Base-by-base conservation (phyloP, 1,284 basidiomycete genomes). In the Papiliotrema nemorosa region DNA sequence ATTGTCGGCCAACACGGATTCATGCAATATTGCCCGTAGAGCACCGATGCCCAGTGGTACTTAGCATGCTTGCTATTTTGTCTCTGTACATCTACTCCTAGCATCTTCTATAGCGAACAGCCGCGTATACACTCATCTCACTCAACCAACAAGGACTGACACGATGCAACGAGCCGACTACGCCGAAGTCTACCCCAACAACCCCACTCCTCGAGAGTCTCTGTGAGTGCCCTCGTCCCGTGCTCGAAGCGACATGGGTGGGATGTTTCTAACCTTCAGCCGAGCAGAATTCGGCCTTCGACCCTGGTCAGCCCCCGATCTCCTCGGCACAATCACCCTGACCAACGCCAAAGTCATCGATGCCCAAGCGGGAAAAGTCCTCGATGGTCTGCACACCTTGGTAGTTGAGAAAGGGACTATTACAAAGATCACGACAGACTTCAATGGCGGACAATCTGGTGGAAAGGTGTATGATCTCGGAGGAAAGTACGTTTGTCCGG, bases 401-500 rank as follows among this genome's bases (percentile, higher is more conserved):
- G 45, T 57, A 27, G 55, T 75, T 12, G 49, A 65, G 29, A 55
- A 70, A 3, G 75, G 76, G 1, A 36, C 59, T 20, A 57, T 77
- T 27, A 45, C 49, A 3, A 62, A 62, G 34, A 50, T 77, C 13
- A 13, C 44, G 44, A 24, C 55, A 46, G 37, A 48, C 13, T 20
- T n/a, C 18, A 35, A 48, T 9, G 39, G 51, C 12, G 44, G 46
- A 12, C 39, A 46, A 34, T 10, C 36, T 14, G 52, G 58, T n/a
- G 44, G 48, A 7, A 58, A 46, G 26, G 57, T 52, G 1, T 50
- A 59, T 37, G 75, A 79, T 57, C 55, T 77, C 20, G 56, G 65
- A 18, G 77, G 77, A 0, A 67, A 66, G 25, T 79, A 62, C 51
- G 47, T 79, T 20, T 79, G 76, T 53, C 78, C 78, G 1, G 67